Evolutionary conservation across 2,329 filamentous ascomycete species (phyloP).

Genomic region (Stagonosporopsis rhizophila): DNA sequence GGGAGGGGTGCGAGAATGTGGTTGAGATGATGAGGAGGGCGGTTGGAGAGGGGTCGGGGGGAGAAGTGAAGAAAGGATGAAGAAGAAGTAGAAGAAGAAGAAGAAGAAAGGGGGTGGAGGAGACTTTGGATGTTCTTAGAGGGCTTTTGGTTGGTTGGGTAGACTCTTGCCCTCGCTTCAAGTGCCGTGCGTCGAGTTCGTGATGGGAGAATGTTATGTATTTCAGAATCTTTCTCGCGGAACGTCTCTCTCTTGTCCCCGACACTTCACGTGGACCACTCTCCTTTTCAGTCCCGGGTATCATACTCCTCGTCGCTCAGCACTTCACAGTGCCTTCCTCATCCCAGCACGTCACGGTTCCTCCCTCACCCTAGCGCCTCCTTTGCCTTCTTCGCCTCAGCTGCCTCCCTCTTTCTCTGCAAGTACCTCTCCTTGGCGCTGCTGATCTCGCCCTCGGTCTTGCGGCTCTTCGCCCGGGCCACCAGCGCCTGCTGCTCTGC

Average conservation of each 20-base stretch:
- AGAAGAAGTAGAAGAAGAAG: too few relatives aligned
- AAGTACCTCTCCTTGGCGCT: conserved; percentile 82
- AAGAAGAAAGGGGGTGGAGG: background rate
- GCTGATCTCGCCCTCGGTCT: conserved; percentile 77
- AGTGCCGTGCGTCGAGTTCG: background rate
- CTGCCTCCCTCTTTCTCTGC: conserved; percentile 76
- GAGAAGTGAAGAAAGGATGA: background rate
- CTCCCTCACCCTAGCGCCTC: background rate
- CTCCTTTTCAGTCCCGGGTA: background rate
- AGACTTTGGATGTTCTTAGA: background rate
- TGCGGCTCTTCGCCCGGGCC: conserved; percentile 74
- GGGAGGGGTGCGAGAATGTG: conserved; percentile 1
- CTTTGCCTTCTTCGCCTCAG: conserved; percentile 72
- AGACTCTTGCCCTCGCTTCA: background rate
- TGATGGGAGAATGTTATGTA: background rate
- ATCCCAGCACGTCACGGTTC: too few relatives aligned
- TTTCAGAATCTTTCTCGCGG: background rate
- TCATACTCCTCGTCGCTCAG: background rate
- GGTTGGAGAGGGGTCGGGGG: background rate
- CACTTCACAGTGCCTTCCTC: background rate
- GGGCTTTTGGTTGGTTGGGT: background rate
- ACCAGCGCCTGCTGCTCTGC: conserved; percentile 70
- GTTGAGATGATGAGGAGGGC: background rate
- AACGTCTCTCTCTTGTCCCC: background rate
- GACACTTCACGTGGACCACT: background rate